Evolutionary conservation across 768 basidiomycete genomes (phyloP).

Genomic region (Gelatoporia subvermispora): DNA sequence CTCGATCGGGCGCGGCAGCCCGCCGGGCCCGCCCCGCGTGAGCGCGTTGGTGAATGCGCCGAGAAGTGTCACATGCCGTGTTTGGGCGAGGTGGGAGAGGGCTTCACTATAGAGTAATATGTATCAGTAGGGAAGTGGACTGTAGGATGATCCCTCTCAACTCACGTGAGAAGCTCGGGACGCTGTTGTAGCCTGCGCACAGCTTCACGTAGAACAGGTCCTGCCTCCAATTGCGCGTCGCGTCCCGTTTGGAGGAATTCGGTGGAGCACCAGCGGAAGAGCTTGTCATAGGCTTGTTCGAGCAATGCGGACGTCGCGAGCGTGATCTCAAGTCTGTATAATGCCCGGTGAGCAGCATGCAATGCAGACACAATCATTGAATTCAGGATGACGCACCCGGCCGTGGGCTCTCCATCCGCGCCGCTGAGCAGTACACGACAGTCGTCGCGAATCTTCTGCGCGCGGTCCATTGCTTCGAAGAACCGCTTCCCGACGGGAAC

Average conservation of each 20-base stretch:
- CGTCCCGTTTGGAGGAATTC: slow-evolving; percentile 79
- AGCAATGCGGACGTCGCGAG: slow-evolving; percentile 72
- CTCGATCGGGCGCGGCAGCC: slow-evolving; percentile 89
- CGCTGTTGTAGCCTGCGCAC: slow-evolving; percentile 69
- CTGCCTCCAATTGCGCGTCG: slow-evolving; percentile 71
- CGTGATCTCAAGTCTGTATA: slow-evolving; percentile 81
- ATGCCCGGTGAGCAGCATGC: background rate
- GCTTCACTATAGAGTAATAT: slow-evolving; percentile 54
- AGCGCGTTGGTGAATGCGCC: slow-evolving; percentile 83
- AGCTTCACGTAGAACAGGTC: slow-evolving; percentile 60
- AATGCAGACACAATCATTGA: background rate
- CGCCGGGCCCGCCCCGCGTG: slow-evolving; percentile 82
- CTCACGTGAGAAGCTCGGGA: slow-evolving; percentile 73
- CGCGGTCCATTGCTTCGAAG: slow-evolving; percentile 85
- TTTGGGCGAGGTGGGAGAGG: slow-evolving; percentile 69
- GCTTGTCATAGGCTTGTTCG: slow-evolving; percentile 87
- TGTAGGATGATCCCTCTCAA: slow-evolving; percentile 5
- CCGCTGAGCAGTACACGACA: slow-evolving; percentile 85
- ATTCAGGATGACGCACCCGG: slow-evolving; percentile 58
- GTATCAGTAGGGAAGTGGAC: slow-evolving; percentile 19
- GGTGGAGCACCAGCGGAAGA: slow-evolving; percentile 78
- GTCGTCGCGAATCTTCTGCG: slow-evolving; percentile 76
- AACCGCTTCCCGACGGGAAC: slow-evolving; percentile 69
- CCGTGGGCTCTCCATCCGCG: slow-evolving; percentile 71
- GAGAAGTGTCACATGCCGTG: slow-evolving; percentile 76